Conservation (phyloP, 768 basidiomycete genomes). For the Phaffia australis region DNA sequence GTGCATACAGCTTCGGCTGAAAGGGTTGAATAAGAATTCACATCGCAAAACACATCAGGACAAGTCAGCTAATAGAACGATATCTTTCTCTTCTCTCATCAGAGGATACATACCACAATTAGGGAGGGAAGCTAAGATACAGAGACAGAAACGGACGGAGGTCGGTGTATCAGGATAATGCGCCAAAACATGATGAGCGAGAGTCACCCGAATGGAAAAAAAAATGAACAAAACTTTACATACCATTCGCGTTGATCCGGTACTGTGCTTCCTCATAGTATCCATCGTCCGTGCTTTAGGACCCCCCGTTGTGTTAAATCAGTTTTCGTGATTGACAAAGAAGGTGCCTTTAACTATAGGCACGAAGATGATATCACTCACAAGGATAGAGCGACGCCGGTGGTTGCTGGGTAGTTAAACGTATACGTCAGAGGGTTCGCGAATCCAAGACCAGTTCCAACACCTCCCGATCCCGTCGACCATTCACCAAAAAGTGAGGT, state of each 20-base stretch:
- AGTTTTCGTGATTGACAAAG: too few species aligned
- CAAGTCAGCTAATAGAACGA: too few species aligned
- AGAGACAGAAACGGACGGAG: background rate
- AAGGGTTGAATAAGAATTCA: too few species aligned
- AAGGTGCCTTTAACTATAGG: conserved; percentile 5
- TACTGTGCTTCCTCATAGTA: conserved; percentile 86
- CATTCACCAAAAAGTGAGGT: conserved; percentile 71
- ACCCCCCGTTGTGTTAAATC: too few species aligned
- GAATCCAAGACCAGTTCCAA: conserved; percentile 68
- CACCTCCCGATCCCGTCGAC: conserved; percentile 64
- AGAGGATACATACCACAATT: conserved; percentile 44
- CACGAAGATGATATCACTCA: too few species aligned
- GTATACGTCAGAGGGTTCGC: conserved; percentile 69
- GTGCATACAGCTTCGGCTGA: too few species aligned
- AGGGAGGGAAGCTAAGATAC: conserved; percentile 56
- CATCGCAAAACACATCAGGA: too few species aligned
- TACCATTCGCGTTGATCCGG: conserved; percentile 78
- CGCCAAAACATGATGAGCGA: too few species aligned
- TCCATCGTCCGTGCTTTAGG: conserved; percentile 54
- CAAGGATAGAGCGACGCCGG: conserved; percentile 85
- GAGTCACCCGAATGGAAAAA: background rate
- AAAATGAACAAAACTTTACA: background rate
- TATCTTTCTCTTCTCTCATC: too few species aligned
- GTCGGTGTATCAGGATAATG: too few species aligned
- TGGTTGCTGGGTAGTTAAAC: conserved; percentile 72